Conservation (phyloP, 1,284 basidiomycete species). For the Phellinidium pouzarii region DNA sequence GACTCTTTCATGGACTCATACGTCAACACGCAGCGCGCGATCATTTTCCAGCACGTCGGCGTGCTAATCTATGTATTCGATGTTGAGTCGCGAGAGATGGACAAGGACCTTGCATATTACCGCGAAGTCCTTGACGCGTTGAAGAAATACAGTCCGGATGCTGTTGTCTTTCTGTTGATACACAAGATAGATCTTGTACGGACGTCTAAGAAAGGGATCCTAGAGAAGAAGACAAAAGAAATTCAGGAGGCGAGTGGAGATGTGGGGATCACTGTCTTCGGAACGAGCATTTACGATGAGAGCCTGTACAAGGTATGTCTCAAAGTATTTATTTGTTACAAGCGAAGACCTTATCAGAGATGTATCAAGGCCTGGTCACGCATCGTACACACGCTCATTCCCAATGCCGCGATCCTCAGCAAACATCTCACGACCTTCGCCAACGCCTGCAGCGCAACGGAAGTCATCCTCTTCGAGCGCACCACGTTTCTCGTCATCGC, state of each 20-base stretch:
- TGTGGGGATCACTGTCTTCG: conserved; percentile 62
- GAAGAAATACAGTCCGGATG: conserved; percentile 69
- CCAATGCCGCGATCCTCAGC: conserved; percentile 85
- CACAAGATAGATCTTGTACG: conserved; percentile 95
- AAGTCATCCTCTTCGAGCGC: conserved; percentile 94
- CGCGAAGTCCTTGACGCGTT: conserved; percentile 80
- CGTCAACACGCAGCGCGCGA: conserved; percentile 81
- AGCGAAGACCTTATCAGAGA: conserved; percentile 3
- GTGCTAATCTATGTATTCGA: conserved; percentile 99
- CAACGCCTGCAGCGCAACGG: conserved; percentile 79
- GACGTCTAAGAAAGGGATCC: conserved; percentile 49
- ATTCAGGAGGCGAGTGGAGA: conserved; percentile 60
- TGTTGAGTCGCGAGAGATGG: conserved; percentile 69
- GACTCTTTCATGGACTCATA: conserved; percentile 98
- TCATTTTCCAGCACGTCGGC: conserved; percentile 93
- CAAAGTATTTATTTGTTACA: background rate
- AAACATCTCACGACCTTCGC: conserved; percentile 83
- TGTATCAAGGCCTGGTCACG: conserved; percentile 85
- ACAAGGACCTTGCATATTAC: conserved; percentile 82
- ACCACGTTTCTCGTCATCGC: conserved; percentile 98
- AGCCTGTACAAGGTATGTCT: conserved; percentile 83
- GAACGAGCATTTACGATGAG: conserved; percentile 98
- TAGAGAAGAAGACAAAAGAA: conserved; percentile 65
- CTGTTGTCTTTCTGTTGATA: conserved; percentile 84
- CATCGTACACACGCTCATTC: conserved; percentile 95